Conservation (phyloP, 495 filamentous ascomycete species). For the Penicillium dipodomyicola region DNA sequence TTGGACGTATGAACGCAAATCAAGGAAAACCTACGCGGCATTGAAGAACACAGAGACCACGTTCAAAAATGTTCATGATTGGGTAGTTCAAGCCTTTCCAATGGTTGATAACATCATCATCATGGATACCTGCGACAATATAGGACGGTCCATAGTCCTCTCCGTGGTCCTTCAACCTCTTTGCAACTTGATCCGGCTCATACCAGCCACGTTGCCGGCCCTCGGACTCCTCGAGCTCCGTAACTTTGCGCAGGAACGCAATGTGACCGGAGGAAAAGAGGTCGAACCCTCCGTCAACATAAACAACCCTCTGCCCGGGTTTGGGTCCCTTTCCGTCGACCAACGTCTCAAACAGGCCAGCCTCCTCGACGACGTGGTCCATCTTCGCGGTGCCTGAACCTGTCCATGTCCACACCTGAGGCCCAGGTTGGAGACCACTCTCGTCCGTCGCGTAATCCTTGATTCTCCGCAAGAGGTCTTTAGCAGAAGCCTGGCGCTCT, state of each 20-base stretch:
- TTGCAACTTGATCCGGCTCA: constrained; percentile 55
- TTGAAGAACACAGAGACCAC: constrained; percentile 90
- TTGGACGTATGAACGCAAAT: not conserved
- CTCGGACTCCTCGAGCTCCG: constrained; percentile 63
- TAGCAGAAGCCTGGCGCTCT: constrained; percentile 60
- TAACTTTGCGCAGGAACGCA: constrained; percentile 80
- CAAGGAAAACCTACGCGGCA: constrained; percentile 66
- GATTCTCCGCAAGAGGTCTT: constrained; percentile 67
- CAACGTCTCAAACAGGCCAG: constrained; percentile 58
- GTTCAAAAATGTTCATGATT: constrained; percentile 98
- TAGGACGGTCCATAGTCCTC: constrained; percentile 78
- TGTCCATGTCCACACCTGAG: constrained; percentile 77
- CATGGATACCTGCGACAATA: constrained; percentile 87
- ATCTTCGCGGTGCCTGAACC: constrained; percentile 54
- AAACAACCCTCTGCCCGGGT: constrained; percentile 81
- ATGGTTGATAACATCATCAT: constrained; percentile 88
- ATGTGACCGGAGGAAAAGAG: constrained; percentile 97
- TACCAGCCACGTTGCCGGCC: constrained; percentile 71
- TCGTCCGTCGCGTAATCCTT: constrained; percentile 83
- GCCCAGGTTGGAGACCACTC: constrained; percentile 65
- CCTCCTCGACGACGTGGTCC: constrained; percentile 47
- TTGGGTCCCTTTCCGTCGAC: constrained; percentile 64
- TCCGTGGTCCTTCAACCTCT: constrained; percentile 57
- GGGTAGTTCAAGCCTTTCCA: constrained; percentile 98
- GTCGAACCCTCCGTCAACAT: constrained; percentile 96